Evolutionary conservation across 805 yeast genomes (phyloP).

Genomic region (Yarrowia sp.): DNA sequence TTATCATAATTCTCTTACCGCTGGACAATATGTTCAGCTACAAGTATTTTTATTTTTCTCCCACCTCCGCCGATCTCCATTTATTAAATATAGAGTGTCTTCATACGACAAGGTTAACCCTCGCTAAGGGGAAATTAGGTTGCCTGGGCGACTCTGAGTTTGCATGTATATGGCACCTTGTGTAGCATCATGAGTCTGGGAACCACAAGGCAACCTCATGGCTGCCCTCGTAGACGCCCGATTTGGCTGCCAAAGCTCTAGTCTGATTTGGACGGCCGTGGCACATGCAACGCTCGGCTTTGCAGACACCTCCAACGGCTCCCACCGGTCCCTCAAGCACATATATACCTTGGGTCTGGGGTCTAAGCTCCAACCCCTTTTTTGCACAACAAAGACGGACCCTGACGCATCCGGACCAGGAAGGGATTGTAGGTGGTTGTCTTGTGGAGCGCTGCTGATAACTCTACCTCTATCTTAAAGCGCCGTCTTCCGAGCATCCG

Average conservation of each 20-base stretch:
- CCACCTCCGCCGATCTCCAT: neutral
- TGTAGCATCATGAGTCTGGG: too few species aligned
- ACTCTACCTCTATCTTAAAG: constrained; percentile 25
- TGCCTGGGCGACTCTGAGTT: neutral
- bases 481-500: neutral
- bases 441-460: neutral
- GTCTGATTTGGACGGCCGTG: neutral
- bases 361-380: constrained; percentile 2
- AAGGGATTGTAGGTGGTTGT: too few species aligned
- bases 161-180: too few species aligned
- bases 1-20: too few species aligned
- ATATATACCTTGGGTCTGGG: neutral
- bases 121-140: constrained; percentile 29
- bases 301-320: too few species aligned
- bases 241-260: too few species aligned
- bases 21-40: too few species aligned
- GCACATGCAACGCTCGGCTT: neutral
- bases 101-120: constrained; percentile 13
- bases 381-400: constrained; percentile 12
- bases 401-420: constrained; percentile 27
- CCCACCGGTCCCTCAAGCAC: too few species aligned
- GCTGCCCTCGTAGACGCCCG: too few species aligned
- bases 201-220: too few species aligned
- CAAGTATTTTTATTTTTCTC: too few species aligned
- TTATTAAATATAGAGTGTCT: neutral